Evolutionary conservation across 768 basidiomycete species (phyloP).

Genomic region (Kwoniella newhampshirensis): DNA sequence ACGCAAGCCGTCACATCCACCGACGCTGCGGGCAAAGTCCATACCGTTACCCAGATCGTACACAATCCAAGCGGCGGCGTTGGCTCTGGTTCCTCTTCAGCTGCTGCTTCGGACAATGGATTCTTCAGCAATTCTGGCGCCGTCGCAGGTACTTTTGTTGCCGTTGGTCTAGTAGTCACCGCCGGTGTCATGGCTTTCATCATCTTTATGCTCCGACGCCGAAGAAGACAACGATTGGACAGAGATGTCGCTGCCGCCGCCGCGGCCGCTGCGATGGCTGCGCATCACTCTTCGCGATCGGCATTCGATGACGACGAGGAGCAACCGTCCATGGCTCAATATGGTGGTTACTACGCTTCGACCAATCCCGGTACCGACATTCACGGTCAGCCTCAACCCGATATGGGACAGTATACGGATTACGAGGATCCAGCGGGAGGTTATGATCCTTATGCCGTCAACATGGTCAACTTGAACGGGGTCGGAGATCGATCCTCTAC

Average conservation of each 20-base stretch:
- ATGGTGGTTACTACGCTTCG: constrained; percentile 50
- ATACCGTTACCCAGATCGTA: constrained; percentile 52
- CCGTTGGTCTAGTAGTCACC: constrained; percentile 67
- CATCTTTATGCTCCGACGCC: constrained; percentile 54
- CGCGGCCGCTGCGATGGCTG: constrained; percentile 47
- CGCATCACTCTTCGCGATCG: constrained; percentile 31
- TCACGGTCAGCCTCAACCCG: constrained; percentile 35
- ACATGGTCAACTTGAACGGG: constrained; percentile 17
- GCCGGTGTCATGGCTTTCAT: constrained; percentile 58
- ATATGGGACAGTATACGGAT: constrained; percentile 42
- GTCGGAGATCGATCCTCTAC: constrained; percentile 36
- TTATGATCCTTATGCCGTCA: constrained; percentile 49
- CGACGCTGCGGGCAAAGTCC: constrained; percentile 44
- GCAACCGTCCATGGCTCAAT: constrained; percentile 45
- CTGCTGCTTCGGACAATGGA: constrained; percentile 9
- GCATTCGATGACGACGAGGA: constrained; percentile 51
- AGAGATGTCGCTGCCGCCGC: constrained; percentile 52
- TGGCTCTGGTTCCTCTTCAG: constrained; percentile 15
- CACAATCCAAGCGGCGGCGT: constrained; percentile 40
- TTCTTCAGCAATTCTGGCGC: constrained; percentile 78
- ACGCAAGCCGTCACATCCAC: constrained; percentile 43
- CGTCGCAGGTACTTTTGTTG: constrained; percentile 72
- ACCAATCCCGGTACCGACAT: constrained; percentile 35
- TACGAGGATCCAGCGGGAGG: constrained; percentile 50
- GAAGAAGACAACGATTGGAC: constrained; percentile 52